Percentiles rank a stretch among this genome's conserved stretches.
These are phyloP conservation scores for Ceratobasidium sp. DNA, from an alignment of 1,284 basidiomycete species.

Conservation along the genomic window DNA sequence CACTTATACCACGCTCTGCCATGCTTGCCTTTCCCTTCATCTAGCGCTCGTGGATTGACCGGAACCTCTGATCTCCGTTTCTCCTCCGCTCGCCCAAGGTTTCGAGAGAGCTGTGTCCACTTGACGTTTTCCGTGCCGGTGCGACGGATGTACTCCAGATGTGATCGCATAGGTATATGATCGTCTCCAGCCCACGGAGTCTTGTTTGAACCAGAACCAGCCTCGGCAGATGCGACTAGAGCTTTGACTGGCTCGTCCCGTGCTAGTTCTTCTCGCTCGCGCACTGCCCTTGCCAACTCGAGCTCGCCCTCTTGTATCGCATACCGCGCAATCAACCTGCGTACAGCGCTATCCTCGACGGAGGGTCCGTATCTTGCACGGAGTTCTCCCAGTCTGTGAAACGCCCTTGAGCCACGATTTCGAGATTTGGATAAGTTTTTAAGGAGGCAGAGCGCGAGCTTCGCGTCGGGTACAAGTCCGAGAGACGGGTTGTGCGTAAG, in stretches of 20 bases:
- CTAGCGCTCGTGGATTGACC: background rate
- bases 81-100: conserved; percentile 1
- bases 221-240: background rate
- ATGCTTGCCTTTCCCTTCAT: background rate
- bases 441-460: conserved; percentile 5
- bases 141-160: conserved; percentile 26
- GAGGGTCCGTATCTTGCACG: conserved; percentile 18
- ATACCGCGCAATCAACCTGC: conserved; percentile 25
- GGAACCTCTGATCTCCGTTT: background rate
- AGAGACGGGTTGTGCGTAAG: conserved; percentile 22
- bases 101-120: conserved; percentile 1
- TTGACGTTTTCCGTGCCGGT: conserved; percentile 20
- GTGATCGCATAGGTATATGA: conserved; percentile 4
- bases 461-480: conserved; percentile 17
- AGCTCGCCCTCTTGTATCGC: conserved; percentile 3
- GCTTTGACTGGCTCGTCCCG: background rate
- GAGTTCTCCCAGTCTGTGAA: conserved; percentile 7
- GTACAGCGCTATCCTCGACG: conserved; percentile 24
- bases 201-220: background rate
- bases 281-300: conserved; percentile 4
- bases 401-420: background rate
- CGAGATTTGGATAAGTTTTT: conserved; percentile 20
- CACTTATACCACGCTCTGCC: background rate
- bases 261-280: conserved; percentile 12
- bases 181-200: conserved; percentile 17